Base-by-base conservation (phyloP, 2,329 filamentous ascomycete species). In the Colletotrichum sp. region DNA sequence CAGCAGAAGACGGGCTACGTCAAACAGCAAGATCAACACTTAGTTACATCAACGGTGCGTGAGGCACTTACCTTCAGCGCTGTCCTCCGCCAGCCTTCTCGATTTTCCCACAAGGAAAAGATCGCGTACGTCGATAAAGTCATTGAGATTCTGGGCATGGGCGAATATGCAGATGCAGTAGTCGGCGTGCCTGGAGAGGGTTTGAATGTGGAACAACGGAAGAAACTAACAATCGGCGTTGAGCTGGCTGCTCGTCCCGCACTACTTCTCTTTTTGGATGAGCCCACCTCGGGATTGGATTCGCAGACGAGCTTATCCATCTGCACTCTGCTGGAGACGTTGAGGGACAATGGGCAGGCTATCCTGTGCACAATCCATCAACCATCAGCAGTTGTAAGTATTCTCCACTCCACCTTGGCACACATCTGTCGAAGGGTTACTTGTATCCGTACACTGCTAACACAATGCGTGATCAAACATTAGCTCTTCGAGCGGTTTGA, bases 231-330 rank as follows among this genome's bases (percentile, higher is more conserved):
- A 0, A 95, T 95, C 75, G 94, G 93, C 80, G 93, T 95, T 4
- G 94, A 96, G 81, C 86, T 96, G 7, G 94, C 93, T n/a, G 94
- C 94, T 2, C 94, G 93, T 80, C 94, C 94, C 2, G 89, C 93
- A 44, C 85, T 95, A 5, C 88, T 95, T 64, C 89, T 95, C 15
- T 95, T 95, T 86, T 87, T 95, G 26, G 94, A 96, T 79, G 94
- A 95, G 81, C 94, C 94, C 3, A 95, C 94, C 4, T 95, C 93
- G 12, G 94, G 94, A 81, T 88, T 95, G 16, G 94, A 95, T 82
- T 92, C 90, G 79, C 93, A 95, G 81, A 95, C 93, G 2, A 93
- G 93, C 0, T 95, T 93, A 92, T 92, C 93, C 64, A 95, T 95
- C 80, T 90, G 92, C 28, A 90, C 92, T 82, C 87, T 95, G 5